phyloP scores from a whole-genome alignment of 2,329 filamentous ascomycete genomes.

The Hypomyces rosellus region DNA sequence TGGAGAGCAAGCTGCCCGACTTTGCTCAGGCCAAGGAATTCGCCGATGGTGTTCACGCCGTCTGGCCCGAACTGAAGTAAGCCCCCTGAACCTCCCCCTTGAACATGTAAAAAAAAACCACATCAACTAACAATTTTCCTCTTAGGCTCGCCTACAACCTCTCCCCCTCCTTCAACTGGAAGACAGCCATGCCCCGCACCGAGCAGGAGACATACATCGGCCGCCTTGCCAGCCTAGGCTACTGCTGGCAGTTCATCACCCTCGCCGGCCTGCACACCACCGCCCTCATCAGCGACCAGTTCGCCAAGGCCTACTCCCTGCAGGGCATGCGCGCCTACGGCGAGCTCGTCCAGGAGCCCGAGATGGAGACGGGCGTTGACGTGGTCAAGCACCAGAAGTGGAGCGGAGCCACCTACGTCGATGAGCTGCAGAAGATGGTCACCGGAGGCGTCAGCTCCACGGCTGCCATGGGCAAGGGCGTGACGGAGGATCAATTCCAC shows the following conservation, averaged over 20 bases:
- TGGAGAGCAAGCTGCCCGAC: constrained; percentile 97
- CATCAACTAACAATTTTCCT: constrained; percentile 10
- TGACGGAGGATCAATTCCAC: constrained; percentile 92
- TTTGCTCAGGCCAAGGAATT: constrained; percentile 89
- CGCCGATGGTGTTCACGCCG: constrained; percentile 84
- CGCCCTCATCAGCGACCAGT: constrained; percentile 83
- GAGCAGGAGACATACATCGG: constrained; percentile 98
- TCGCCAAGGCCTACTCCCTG: constrained; percentile 73
- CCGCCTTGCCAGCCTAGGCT: constrained; percentile 78
- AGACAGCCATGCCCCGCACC: constrained; percentile 81
- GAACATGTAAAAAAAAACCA: not conserved
- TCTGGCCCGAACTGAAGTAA: constrained; percentile 94
- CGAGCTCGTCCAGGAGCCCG: constrained; percentile 94
- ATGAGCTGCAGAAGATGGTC: constrained; percentile 95
- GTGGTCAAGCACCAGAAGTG: constrained; percentile 99
- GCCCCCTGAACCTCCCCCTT: constrained; percentile 25
- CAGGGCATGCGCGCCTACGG: constrained; percentile 94
- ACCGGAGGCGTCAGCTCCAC: constrained; percentile 87
- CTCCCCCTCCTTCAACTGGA: constrained; percentile 99
- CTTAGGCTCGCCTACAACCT: constrained; percentile 90
- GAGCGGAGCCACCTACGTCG: constrained; percentile 90
- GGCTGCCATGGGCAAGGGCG: constrained; percentile 93
- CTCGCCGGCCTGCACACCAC: constrained; percentile 93
- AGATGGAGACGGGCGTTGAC: constrained; percentile 85
- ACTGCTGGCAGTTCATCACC: constrained; percentile 99